Conservation (phyloP, 345 rosid species). For the Salix koriyanagi region DNA sequence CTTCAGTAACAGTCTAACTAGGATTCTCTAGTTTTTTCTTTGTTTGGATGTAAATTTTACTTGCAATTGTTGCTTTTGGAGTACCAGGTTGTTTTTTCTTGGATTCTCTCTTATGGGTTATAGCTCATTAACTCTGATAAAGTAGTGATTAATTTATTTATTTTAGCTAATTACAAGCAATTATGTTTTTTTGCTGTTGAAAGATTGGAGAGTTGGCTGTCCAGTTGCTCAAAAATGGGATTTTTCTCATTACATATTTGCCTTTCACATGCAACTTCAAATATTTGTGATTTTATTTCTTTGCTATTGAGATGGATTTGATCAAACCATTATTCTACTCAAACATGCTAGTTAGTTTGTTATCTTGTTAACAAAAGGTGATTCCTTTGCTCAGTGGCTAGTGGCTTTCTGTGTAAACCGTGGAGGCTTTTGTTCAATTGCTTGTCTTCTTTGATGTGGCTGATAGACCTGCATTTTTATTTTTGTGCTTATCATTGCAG, state of each 20-base stretch:
- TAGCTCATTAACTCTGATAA: not conserved
- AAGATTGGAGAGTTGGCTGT: not conserved
- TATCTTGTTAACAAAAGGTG: not conserved
- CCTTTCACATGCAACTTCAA: not conserved
- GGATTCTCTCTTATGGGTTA: not conserved
- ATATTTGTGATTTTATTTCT: not conserved
- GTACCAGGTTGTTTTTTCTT: not conserved
- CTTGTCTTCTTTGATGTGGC: not conserved
- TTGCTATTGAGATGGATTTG: not conserved
- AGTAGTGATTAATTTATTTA: not conserved
- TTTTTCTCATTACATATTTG: not conserved
- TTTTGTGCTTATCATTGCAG: slow-evolving; percentile 23
- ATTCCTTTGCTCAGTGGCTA: not conserved
- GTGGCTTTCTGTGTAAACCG: not conserved
- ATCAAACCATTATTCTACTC: not conserved
- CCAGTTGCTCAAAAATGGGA: not conserved
- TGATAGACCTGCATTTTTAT: not conserved
- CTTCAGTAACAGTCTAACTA: not conserved
- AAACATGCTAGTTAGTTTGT: not conserved
- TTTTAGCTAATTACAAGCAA: not conserved
- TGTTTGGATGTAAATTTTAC: not conserved
- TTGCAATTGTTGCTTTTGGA: not conserved
- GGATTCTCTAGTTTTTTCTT: not conserved
- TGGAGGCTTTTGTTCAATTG: not conserved
- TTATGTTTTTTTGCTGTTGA: not conserved